Evolutionary conservation across 2,329 filamentous ascomycete genomes (phyloP), one percentile per base, ranked within the genome.

Genomic region (Botrytis byssoidea): DNA sequence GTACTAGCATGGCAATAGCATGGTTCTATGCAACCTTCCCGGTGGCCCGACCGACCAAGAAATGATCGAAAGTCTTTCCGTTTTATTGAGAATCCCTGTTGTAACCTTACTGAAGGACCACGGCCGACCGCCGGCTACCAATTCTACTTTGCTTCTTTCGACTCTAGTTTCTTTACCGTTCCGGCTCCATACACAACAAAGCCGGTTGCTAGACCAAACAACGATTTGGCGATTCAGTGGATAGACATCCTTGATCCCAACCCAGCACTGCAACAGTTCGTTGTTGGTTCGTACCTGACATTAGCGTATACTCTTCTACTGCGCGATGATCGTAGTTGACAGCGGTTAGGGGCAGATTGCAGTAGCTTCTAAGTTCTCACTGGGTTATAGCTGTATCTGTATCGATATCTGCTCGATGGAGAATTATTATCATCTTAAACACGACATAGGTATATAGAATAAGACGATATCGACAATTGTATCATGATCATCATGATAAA

Each of bases 241-340:
- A 55, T 66, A n/a, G n/a, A 59, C 35, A 72, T 48, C 70, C 70
- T 67, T 59, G 70, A 67, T 57, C 59, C 57, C 48, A 29, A 57
- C 55, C 65, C 40, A 72, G 70, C 22, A 73, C 48, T 42, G 57
- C 48, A 44, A 69, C 66, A 75, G 66, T 64, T 68, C 71, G 73
- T 67, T 68, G 68, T 60, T 73, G 68, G 68, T 74, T 75, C 73
- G 76, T 77, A 77, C 76, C 76, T 77, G 76, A 57, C 75, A 76
- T 75, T 77, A 77, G 73, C 70, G 73, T 63, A 40, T n/a, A 63
- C n/a, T 67, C 48, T 74, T 63, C 44, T 32, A 48, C 51, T 61
- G 69, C 69, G 69, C 69, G 69, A 74, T 72, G 73, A 74, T 74
- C 73, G 73, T 67, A 57, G 59, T 69, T 73, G 64, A 72, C 70